Evolutionary conservation across 345 rosid genomes (phyloP).

Genomic region (Salix caprea): DNA sequence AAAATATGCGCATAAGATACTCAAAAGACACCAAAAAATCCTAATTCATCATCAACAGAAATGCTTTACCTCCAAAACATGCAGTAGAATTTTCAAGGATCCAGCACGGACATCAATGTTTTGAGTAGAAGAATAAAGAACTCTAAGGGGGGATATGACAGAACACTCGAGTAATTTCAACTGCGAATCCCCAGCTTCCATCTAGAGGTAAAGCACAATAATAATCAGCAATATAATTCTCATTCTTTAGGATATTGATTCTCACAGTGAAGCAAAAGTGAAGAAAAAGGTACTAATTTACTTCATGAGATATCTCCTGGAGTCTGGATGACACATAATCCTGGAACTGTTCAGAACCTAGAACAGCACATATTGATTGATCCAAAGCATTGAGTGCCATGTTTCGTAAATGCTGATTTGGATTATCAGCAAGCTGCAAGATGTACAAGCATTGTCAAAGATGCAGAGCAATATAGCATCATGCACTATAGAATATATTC

Average conservation of each 20-base stretch:
- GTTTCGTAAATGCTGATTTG: conserved; percentile 72
- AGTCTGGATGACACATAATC: conserved; percentile 40
- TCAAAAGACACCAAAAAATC: conserved; percentile 2
- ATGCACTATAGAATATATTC: conserved; percentile 18
- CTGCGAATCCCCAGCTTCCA: conserved; percentile 39
- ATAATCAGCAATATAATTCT: conserved; percentile 8
- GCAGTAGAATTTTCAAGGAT: conserved; percentile 91
- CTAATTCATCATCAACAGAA: background rate
- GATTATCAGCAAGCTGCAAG: conserved; percentile 82
- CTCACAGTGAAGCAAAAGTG: background rate
- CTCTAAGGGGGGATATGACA: conserved; percentile 73
- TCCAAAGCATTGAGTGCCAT: conserved; percentile 95
- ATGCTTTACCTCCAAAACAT: conserved; percentile 74
- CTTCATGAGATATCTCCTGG: conserved; percentile 41
- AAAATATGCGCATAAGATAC: conserved; percentile 12
- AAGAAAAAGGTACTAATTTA: conserved; percentile 14
- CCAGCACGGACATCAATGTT: conserved; percentile 77
- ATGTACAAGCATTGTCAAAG: conserved; percentile 32
- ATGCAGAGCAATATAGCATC: conserved; percentile 11
- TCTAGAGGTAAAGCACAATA: conserved; percentile 35
- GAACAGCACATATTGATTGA: conserved; percentile 85
- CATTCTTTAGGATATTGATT: background rate
- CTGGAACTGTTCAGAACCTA: conserved; percentile 80
- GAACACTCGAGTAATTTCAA: conserved; percentile 76
- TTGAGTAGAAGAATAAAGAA: conserved; percentile 78